Evolutionary conservation across 2,329 filamentous ascomycete species (phyloP), one percentile per base, ranked within the genome.

Genomic region (Ciborinia camelliae): DNA sequence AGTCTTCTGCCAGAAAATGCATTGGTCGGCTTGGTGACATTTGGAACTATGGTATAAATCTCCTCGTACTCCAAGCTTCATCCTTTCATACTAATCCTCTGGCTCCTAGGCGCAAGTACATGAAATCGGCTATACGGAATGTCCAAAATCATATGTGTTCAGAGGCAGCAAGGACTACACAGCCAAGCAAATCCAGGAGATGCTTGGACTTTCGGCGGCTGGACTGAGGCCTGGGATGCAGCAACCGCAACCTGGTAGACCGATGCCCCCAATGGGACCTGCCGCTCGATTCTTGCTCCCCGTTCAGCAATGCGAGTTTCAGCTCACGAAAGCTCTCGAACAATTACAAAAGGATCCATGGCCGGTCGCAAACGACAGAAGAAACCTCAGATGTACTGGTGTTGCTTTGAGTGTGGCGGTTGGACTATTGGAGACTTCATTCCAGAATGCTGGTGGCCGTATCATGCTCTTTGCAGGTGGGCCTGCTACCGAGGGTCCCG

Each of bases 101-200:
- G 32, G 66, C 45, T n/a, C 14, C 18, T 71, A 92, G 90, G 87
- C 92, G 39, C 93, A 97, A 85, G 92, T 99, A 23, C 95, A 99
- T 76, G 95, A 99, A 79, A 91, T 99, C 71, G 95, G 95, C 63
- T 99, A 99, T 76, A 93, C 91, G 63, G 95, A 98, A 79, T 99
- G 95, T 78, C 92, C 95, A 70, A 99, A 98, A 79, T 97, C 94
- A 7, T 99, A 97, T 74, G 95, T 99, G 50, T 99, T 99, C 84
- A 87, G 94, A 64, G 95, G 95, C 47, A 97, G 88, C 82, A 99
- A 98, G 81, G 95, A 99, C 74, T 99, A 99, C 77, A 85, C 88
- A n/a, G 91, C 93, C 62, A 98, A 98, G 80, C 93, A 98, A 76
- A 92, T 99, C n/a, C 94, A 98, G 78, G 95, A 99, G 75, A 99